Percentiles rank a stretch among this genome's conserved stretches.
Evolutionary conservation across 179 eudicot genomes (phyloP).

Genomic region (Beta macrorhiza): DNA sequence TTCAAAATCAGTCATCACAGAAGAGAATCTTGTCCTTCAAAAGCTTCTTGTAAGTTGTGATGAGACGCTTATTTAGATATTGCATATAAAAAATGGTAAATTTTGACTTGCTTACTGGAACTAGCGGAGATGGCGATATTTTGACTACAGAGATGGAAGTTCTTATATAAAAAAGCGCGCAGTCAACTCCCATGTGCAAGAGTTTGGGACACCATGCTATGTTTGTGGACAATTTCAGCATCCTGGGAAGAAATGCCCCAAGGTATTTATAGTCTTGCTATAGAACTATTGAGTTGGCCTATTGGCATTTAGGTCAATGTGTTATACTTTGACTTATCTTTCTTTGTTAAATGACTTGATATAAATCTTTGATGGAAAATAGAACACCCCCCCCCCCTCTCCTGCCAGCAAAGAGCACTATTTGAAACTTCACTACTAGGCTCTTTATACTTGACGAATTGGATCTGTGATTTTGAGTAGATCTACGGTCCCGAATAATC

Average conservation of each 20-base stretch:
- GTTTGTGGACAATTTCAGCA: constrained; percentile 34
- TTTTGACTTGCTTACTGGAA: constrained; percentile 11
- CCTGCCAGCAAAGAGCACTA: not conserved
- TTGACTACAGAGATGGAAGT: constrained; percentile 31
- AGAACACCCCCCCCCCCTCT: not conserved
- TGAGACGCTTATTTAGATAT: not conserved
- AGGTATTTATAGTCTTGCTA: constrained; percentile 28
- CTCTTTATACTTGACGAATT: not conserved
- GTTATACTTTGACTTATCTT: not conserved
- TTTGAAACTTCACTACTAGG: not conserved
- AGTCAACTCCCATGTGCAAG: not conserved
- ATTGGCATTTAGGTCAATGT: not conserved
- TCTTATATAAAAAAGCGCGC: constrained; percentile 18
- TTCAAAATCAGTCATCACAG: constrained; percentile 20
- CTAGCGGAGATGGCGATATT: constrained; percentile 38
- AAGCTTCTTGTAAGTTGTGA: constrained; percentile 42
- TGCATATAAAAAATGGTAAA: not conserved
- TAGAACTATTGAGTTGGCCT: not conserved
- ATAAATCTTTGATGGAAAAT: no score
- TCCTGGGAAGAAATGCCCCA: constrained; percentile 33
- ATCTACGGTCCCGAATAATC: not conserved
- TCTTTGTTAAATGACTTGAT: not conserved
- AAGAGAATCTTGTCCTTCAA: constrained; percentile 27
- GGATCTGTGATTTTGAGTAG: not conserved
- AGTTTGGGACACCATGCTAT: constrained; percentile 33